Evolutionary conservation across 176 grass and related monocot genomes (phyloP).

Genomic region (Hyparrhenia diplandra): DNA sequence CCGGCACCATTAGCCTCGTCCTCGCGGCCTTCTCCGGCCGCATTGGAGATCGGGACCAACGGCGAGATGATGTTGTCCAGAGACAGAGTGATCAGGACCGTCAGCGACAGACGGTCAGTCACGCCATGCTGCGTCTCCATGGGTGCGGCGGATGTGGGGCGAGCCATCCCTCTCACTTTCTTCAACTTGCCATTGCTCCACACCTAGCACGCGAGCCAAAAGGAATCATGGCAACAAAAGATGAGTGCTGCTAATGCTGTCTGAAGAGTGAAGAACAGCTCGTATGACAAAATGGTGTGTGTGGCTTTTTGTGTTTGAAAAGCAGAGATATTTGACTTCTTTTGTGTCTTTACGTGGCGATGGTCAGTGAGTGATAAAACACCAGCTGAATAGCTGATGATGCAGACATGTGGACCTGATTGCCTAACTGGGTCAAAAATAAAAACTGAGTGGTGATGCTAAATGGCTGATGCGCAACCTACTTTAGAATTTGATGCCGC

Average conservation of each 20-base stretch:
- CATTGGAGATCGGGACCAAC: slow-evolving; percentile 15
- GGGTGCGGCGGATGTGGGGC: slow-evolving; percentile 15
- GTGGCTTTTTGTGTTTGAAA: background rate
- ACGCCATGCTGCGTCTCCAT: background rate
- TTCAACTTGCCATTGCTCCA: slow-evolving; percentile 74
- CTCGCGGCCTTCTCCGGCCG: background rate
- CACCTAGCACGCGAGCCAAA: slow-evolving; percentile 43
- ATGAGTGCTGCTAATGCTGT: background rate
- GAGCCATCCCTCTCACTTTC: slow-evolving; percentile 62
- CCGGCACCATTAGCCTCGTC: background rate
- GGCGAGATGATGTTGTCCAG: slow-evolving; percentile 55
- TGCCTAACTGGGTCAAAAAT: slow-evolving; percentile 10
- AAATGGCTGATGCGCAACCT: background rate
- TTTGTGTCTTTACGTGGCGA: background rate
- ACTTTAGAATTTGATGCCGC: slow-evolving; percentile 26
- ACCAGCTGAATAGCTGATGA: background rate
- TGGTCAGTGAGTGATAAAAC: background rate
- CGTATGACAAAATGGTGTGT: background rate
- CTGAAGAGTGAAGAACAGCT: slow-evolving; percentile 16
- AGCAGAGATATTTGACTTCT: background rate
- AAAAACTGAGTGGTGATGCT: slow-evolving; percentile 11
- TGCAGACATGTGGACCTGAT: slow-evolving; percentile 18
- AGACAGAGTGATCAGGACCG: slow-evolving; percentile 54
- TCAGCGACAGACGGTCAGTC: slow-evolving; percentile 39
- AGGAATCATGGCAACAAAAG: slow-evolving; percentile 19